These are phyloP conservation scores for Blastocystis sp. DNA, from an alignment of 352 stramenopile species.

Conservation along the genomic window DNA sequence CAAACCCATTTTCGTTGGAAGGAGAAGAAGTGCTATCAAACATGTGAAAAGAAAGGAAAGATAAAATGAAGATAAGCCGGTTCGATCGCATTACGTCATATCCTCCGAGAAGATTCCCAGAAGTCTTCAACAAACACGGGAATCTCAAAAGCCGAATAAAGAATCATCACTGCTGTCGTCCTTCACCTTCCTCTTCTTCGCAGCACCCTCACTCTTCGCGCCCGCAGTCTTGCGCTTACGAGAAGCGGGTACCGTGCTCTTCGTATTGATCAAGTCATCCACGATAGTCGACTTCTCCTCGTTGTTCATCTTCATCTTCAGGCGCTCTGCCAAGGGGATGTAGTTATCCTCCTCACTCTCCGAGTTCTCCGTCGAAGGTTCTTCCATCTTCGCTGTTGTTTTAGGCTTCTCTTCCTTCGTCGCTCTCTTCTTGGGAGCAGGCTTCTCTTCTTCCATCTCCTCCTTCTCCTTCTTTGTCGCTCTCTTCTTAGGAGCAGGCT, in stretches of 20 bases:
- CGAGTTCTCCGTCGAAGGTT: neutral
- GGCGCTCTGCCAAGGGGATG: constrained; percentile 10
- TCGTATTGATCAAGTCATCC: constrained; percentile 45
- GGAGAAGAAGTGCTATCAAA: neutral
- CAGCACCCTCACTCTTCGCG: neutral
- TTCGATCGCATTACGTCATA: neutral
- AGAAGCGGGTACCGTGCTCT: constrained; percentile 22
- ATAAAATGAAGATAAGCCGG: constrained; percentile 40
- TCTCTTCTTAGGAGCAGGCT: neutral
- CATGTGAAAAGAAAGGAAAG: constrained; percentile 16
- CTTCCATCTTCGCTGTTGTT: neutral
- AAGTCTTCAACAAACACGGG: neutral
- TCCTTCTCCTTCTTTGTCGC: neutral
- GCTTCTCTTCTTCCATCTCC: neutral
- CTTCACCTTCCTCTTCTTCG: constrained; percentile 13
- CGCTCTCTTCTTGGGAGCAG: neutral
- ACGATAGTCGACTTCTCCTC: constrained; percentile 17
- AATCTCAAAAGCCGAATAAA: constrained; percentile 55
- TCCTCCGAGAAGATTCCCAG: constrained; percentile 9
- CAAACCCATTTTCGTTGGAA: no score
- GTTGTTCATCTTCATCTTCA: constrained; percentile 58
- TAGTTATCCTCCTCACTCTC: constrained; percentile 62
- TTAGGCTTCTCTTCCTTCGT: neutral
- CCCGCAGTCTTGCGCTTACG: neutral
- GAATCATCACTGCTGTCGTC: constrained; percentile 40